A percentile compares a stretch with the other conserved stretches of the same genome.
Evolutionary conservation across 805 yeast genomes (phyloP).

Genomic region (Yarrowia sp.): DNA sequence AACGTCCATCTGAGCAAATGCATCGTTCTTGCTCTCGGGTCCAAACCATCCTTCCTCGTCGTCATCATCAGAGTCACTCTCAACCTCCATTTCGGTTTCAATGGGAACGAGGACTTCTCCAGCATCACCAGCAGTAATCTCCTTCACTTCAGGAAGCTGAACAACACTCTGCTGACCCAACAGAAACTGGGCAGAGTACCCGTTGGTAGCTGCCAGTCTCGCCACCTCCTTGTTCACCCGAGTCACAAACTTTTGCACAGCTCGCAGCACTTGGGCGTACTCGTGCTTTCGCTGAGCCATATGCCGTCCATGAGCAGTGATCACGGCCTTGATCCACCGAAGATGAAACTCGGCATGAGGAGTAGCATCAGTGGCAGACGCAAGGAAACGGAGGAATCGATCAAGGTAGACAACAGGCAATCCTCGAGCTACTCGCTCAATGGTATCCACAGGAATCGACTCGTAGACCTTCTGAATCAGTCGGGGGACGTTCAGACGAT

Average conservation of each 20-base stretch:
- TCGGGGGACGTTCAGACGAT: constrained; percentile 83
- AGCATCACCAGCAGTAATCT: background rate
- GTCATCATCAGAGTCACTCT: constrained; percentile 50
- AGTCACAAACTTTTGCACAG: constrained; percentile 75
- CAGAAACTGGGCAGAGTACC: constrained; percentile 43
- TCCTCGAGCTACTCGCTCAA: constrained; percentile 68
- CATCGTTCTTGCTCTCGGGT: constrained; percentile 44
- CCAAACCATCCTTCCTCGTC: constrained; percentile 52
- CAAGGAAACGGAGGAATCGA: constrained; percentile 72
- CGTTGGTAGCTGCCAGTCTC: constrained; percentile 46
- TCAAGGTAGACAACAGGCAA: constrained; percentile 80
- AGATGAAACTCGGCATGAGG: constrained; percentile 86
- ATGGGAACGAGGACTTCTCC: constrained; percentile 48
- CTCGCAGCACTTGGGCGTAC: constrained; percentile 68
- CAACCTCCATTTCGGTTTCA: constrained; percentile 43
- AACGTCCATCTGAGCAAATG: constrained; percentile 12
- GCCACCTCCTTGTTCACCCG: constrained; percentile 74
- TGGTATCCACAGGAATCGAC: constrained; percentile 70
- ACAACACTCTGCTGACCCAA: constrained; percentile 4
- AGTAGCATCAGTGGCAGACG: constrained; percentile 67
- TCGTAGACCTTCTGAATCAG: constrained; percentile 78
- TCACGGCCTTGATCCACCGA: constrained; percentile 75
- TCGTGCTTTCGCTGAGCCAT: constrained; percentile 67
- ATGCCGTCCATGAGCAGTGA: constrained; percentile 78
- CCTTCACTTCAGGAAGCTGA: no score